A percentile compares a stretch with the other conserved stretches of the same genome.
Evolutionary conservation across 768 basidiomycete genomes (phyloP).

Genomic region (Russula sp.): DNA sequence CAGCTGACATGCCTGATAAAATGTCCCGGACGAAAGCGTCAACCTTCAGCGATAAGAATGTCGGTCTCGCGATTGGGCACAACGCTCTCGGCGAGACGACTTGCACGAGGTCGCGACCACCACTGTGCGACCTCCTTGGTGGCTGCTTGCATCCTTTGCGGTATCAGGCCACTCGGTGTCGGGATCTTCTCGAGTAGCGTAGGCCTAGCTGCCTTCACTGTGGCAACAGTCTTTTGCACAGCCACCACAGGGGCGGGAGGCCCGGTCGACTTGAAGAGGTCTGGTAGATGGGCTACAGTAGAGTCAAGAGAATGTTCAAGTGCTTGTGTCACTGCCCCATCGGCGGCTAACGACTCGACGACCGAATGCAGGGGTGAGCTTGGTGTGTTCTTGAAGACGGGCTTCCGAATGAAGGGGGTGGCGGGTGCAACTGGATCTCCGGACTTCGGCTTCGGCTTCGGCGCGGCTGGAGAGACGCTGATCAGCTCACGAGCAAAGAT

Average conservation of each 20-base stretch:
- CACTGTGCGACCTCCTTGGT: conserved; percentile 35
- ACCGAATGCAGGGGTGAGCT: conserved; percentile 49
- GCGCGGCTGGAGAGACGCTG: conserved; percentile 27
- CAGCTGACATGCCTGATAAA: background rate
- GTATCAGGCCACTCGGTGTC: conserved; percentile 25
- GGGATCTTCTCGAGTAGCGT: background rate
- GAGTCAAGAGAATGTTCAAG: conserved; percentile 46
- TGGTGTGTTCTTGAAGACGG: conserved; percentile 41
- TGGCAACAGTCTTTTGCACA: conserved; percentile 28
- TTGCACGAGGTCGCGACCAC: conserved; percentile 54
- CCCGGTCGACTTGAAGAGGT: conserved; percentile 36
- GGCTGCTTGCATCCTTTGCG: conserved; percentile 30
- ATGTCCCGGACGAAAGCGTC: background rate
- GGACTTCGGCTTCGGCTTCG: conserved; percentile 31
- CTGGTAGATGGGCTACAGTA: conserved; percentile 43
- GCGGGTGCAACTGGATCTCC: conserved; percentile 36
- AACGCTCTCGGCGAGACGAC: conserved; percentile 46
- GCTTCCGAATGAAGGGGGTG: conserved; percentile 34
- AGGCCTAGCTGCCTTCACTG: conserved; percentile 20
- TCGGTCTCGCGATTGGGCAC: conserved; percentile 61
- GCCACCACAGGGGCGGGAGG: conserved; percentile 15
- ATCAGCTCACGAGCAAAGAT: conserved; percentile 16
- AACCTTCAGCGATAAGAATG: conserved; percentile 57
- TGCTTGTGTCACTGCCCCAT: conserved; percentile 38
- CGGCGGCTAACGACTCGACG: conserved; percentile 53